Conservation (phyloP, 176 grass and related monocot genomes). For the Leersia perrieri region DNA sequence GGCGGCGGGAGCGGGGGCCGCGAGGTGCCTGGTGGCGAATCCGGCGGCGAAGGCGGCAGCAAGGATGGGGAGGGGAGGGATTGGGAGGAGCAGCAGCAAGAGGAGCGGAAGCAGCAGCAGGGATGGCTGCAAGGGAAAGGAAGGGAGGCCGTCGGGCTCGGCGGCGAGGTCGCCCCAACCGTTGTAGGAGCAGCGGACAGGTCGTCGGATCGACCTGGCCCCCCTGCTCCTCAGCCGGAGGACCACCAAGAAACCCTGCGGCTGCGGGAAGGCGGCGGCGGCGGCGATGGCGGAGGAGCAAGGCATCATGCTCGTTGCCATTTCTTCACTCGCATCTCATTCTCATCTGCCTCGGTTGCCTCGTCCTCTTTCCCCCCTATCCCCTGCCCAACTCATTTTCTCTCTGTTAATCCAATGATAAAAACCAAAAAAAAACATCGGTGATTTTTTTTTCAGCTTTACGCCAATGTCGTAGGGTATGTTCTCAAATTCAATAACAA, state of each 20-base stretch:
- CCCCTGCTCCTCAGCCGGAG: background rate
- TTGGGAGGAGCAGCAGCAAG: conserved; percentile 38
- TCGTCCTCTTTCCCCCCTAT: no score
- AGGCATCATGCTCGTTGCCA: background rate
- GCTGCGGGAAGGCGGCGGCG: background rate
- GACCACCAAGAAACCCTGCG: background rate
- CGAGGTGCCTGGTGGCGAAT: conserved; percentile 43
- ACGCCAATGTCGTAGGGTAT: no score
- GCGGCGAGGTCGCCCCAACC: conserved; percentile 75
- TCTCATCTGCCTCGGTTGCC: no score
- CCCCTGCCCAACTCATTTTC: no score
- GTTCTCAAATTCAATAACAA: no score
- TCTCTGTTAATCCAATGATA: no score
- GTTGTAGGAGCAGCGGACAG: conserved; percentile 32
- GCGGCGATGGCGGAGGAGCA: background rate
- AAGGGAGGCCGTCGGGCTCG: conserved; percentile 25
- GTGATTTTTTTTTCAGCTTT: no score
- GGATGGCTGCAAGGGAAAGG: background rate
- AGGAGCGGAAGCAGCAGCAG: conserved; percentile 32
- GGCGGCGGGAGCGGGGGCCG: conserved; percentile 23
- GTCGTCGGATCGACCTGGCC: background rate
- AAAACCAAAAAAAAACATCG: no score
- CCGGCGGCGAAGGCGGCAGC: conserved; percentile 63
- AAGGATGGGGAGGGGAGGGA: conserved; percentile 57
- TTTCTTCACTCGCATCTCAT: background rate